These are phyloP conservation scores for Tetrapisispora namnaoensis DNA, from an alignment of 805 yeast genomes.

Conservation along the genomic window DNA sequence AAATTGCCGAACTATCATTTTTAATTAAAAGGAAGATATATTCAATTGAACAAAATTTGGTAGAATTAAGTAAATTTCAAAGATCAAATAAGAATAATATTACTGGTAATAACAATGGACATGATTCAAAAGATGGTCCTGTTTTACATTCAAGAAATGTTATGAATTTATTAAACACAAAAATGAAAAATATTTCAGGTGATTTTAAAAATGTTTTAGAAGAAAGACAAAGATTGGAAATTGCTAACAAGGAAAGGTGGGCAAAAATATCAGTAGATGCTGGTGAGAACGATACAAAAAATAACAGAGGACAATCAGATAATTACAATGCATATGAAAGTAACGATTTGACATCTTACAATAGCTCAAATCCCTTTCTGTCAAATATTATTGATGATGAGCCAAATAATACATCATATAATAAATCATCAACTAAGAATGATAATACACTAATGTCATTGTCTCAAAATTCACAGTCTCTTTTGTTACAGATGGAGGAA, in stretches of 20 bases:
- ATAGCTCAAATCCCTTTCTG: conserved; percentile 34
- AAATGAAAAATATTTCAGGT: conserved; percentile 85
- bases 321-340: conserved; percentile 3
- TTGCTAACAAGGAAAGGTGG: conserved; percentile 69
- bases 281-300: not conserved
- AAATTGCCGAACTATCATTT: conserved; percentile 83
- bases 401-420: conserved; percentile 2
- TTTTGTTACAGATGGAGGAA: conserved; percentile 73
- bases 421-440: conserved; percentile 4
- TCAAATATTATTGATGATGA: conserved; percentile 25
- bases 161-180: conserved; percentile 74
- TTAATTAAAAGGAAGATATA: conserved; percentile 42
- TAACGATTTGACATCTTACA: conserved; percentile 15
- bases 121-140: conserved; percentile 2
- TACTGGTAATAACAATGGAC: conserved; percentile 24
- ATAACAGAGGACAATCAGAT: conserved; percentile 3
- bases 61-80: conserved; percentile 58
- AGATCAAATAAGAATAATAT: conserved; percentile 43
- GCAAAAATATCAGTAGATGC: conserved; percentile 54
- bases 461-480: conserved; percentile 67
- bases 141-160: conserved; percentile 79
- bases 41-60: conserved; percentile 70
- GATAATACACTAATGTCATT: conserved; percentile 42
- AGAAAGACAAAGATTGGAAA: conserved; percentile 73
- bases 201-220: conserved; percentile 87